These are phyloP conservation scores for Mycena haematopus DNA, from an alignment of 768 basidiomycete genomes.

Conservation along the genomic window DNA sequence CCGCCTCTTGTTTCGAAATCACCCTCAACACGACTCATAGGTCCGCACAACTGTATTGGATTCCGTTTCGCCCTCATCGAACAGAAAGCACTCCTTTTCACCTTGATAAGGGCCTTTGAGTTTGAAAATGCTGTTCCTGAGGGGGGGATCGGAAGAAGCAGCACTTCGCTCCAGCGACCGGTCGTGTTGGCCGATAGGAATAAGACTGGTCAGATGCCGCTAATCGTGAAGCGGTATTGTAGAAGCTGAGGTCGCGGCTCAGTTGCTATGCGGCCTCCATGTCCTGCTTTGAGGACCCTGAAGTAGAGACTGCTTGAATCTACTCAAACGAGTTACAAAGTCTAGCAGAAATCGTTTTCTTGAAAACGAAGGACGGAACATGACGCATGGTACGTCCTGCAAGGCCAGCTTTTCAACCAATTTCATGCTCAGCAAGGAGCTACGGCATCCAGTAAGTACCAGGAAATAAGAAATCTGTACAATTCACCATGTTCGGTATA, in stretches of 20 bases:
- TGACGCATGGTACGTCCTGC: not conserved
- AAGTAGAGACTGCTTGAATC: not conserved
- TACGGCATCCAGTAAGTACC: constrained; percentile 37
- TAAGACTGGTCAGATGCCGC: constrained; percentile 2
- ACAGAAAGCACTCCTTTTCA: constrained; percentile 53
- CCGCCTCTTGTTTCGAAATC: not conserved
- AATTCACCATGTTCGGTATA: constrained; percentile 94
- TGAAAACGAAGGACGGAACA: not conserved
- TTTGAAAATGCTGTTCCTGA: constrained; percentile 41
- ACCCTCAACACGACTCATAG: not conserved
- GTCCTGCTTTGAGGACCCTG: not conserved
- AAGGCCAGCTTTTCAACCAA: constrained; percentile 49
- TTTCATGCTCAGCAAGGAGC: constrained; percentile 94
- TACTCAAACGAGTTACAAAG: not conserved
- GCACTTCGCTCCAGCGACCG: not conserved
- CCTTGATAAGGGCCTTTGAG: constrained; percentile 52
- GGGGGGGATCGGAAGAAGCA: constrained; percentile 14
- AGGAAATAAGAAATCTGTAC: not conserved
- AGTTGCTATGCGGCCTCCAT: not conserved
- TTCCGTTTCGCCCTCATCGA: constrained; percentile 69
- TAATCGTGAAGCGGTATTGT: constrained; percentile 13
- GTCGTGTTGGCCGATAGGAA: not conserved
- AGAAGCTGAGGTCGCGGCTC: not conserved
- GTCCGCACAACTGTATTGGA: constrained; percentile 67
- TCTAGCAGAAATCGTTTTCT: not conserved